Percentiles rank a stretch among this genome's conserved stretches.
Evolutionary conservation across 345 rosid species (phyloP).

Genomic region (Carallia pectinifolia): DNA sequence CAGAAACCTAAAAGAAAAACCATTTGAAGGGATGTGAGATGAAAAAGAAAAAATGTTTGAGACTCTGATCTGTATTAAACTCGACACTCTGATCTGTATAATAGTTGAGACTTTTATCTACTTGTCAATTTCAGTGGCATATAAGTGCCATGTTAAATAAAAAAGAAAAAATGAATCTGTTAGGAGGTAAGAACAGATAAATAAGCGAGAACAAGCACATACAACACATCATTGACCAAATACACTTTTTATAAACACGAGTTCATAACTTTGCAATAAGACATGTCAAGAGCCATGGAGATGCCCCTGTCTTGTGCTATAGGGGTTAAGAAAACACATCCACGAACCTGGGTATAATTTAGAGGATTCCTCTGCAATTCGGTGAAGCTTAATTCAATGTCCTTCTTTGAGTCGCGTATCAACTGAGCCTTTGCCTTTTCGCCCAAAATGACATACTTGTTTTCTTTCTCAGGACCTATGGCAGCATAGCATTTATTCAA

Average conservation of each 20-base stretch:
- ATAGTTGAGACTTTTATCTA: not conserved
- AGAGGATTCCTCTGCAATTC: constrained; percentile 90
- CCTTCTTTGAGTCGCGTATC: constrained; percentile 79
- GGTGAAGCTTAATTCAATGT: constrained; percentile 54
- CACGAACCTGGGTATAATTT: constrained; percentile 79
- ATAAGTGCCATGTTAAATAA: not conserved
- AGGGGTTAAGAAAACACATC: constrained; percentile 7
- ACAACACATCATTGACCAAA: no score
- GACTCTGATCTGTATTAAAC: not conserved
- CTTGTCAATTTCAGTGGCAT: not conserved
- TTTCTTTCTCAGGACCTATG: constrained; percentile 84
- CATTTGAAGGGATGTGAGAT: not conserved
- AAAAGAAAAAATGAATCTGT: constrained; percentile 1
- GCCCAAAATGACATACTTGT: constrained; percentile 75
- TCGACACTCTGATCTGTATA: not conserved
- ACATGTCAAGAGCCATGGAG: not conserved
- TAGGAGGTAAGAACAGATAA: not conserved
- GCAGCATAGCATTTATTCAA: constrained; percentile 16
- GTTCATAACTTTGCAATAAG: no score
- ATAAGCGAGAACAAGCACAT: no score
- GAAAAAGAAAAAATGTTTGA: not conserved
- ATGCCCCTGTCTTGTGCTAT: not conserved
- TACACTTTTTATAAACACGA: no score
- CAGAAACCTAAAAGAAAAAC: constrained; percentile 65
- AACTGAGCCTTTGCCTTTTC: constrained; percentile 86